Evolutionary conservation across 1,284 basidiomycete genomes (phyloP), one percentile per base, ranked within the genome.

Genomic region (Cryptococcus maquisensis): DNA sequence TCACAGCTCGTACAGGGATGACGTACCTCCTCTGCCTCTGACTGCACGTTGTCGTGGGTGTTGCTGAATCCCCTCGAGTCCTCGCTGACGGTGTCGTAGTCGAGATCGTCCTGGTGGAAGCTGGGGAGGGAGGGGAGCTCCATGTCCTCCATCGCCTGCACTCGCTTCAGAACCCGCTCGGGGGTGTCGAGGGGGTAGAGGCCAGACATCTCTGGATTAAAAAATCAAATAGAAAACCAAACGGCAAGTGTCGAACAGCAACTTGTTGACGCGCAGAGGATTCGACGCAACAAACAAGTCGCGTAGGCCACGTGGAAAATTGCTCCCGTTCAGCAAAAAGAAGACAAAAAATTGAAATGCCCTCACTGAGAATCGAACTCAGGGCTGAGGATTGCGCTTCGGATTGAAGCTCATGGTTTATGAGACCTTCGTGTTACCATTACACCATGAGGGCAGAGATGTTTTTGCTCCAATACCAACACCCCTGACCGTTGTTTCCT

Each of bases 41-140:
- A 28, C 21, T 45, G 44, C 23, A 26, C 12, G 21, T 57, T 52
- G 21, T 49, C 43, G 28, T 26, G 23, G 24, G 54, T 51, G 20
- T 51, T 42, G 49, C 42, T 55, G 15, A 35, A 51, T 23, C 20
- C 39, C n/a, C 39, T 40, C 12, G 39, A 40, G n/a, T n/a, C 23
- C 3, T 54, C 54, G 47, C 45, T 46, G 43, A 59, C 59, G 45
- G 56, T 64, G 18, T 70, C 70, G 51, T 57, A 63, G 47, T 73
- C 69, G 26, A 70, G 51, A 54, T 72, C 68, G 47, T 72, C 67
- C 42, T 66, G 69, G 21, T 67, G 62, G 47, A 74, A 64, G 55
- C 68, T 72, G 2, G 73, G 73, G 12, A 75, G 56, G 0, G 73
- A 75, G 1, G 73, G 73, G 12, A 75, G 47, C 42, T 75, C 73